A percentile compares a stretch with the other conserved stretches of the same genome.
Evolutionary conservation across 2,329 filamentous ascomycete genomes (phyloP).

Genomic region (Cercospora canescens): DNA sequence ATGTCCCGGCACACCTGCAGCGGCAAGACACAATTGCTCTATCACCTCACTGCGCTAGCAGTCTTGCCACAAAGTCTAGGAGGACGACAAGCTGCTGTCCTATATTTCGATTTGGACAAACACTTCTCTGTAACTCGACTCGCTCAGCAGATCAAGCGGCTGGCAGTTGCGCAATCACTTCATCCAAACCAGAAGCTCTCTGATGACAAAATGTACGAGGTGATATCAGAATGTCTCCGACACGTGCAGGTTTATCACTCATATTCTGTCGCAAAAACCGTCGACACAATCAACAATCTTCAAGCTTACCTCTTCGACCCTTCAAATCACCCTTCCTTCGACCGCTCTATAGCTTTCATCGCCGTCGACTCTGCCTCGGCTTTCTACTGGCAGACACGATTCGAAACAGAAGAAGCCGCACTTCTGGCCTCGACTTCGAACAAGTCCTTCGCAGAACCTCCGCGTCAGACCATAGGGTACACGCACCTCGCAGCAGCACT

Average conservation of each 20-base stretch:
- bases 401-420: conserved; percentile 38
- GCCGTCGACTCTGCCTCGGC: conserved; percentile 57
- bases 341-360: conserved; percentile 51
- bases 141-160: conserved; percentile 35
- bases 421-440: conserved; percentile 15
- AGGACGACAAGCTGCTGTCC: conserved; percentile 52
- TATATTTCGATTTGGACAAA: conserved; percentile 58
- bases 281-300: conserved; percentile 51
- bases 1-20: conserved; percentile 51
- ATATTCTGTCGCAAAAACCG: conserved; percentile 50
- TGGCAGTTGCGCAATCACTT: background rate
- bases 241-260: conserved; percentile 63
- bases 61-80: conserved; percentile 50
- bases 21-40: conserved; percentile 62
- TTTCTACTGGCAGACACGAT: conserved; percentile 57
- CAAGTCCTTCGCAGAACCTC: background rate
- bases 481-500: conserved; percentile 25
- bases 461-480: conserved; percentile 15
- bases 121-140: conserved; percentile 56
- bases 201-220: conserved; percentile 6
- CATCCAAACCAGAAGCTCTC: background rate
- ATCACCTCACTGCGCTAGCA: conserved; percentile 54
- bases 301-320: conserved; percentile 52
- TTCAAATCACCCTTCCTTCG: conserved; percentile 46
- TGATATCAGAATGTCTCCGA: conserved; percentile 45